These are phyloP conservation scores for Globisporangium camurandrum DNA, from an alignment of 352 stramenopile genomes.

Conservation along the genomic window DNA sequence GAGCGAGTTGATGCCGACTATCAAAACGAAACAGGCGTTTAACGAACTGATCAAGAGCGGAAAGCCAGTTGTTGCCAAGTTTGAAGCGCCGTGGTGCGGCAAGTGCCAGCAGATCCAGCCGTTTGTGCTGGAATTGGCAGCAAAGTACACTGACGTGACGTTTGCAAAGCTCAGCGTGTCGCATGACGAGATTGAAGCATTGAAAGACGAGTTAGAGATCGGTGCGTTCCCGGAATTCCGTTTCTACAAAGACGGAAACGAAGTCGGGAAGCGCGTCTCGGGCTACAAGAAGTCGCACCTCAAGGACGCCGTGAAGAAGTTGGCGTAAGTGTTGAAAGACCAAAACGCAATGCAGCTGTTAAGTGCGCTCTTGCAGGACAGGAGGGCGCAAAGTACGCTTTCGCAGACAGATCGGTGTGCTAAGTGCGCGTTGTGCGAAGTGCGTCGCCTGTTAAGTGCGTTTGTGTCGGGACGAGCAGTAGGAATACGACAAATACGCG, in stretches of 20 bases:
- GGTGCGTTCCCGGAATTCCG: conserved; percentile 77
- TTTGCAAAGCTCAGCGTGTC: conserved; percentile 80
- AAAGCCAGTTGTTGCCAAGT: conserved; percentile 72
- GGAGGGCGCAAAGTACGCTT: no score
- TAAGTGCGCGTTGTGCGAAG: no score
- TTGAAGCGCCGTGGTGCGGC: conserved; percentile 83
- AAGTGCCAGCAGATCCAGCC: conserved; percentile 82
- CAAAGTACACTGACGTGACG: conserved; percentile 54
- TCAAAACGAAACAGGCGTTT: conserved; percentile 61
- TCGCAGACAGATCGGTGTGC: no score
- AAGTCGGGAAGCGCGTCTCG: conserved; percentile 57
- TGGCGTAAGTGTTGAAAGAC: conserved; percentile 23
- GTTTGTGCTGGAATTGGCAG: conserved; percentile 61
- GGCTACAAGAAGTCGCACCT: conserved; percentile 84
- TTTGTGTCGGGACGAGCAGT: no score
- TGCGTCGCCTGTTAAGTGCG: no score
- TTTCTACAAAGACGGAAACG: conserved; percentile 81
- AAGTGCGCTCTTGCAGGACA: no score
- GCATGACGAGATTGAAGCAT: conserved; percentile 51
- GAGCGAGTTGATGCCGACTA: conserved; percentile 34
- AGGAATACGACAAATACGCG: no score
- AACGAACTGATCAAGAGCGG: conserved; percentile 51
- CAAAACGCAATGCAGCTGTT: no score
- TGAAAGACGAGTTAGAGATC: conserved; percentile 71
- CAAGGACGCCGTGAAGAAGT: conserved; percentile 60